phyloP scores from a whole-genome alignment of 2,329 filamentous ascomycete genomes.

The Diaporthe citrichinensis region DNA sequence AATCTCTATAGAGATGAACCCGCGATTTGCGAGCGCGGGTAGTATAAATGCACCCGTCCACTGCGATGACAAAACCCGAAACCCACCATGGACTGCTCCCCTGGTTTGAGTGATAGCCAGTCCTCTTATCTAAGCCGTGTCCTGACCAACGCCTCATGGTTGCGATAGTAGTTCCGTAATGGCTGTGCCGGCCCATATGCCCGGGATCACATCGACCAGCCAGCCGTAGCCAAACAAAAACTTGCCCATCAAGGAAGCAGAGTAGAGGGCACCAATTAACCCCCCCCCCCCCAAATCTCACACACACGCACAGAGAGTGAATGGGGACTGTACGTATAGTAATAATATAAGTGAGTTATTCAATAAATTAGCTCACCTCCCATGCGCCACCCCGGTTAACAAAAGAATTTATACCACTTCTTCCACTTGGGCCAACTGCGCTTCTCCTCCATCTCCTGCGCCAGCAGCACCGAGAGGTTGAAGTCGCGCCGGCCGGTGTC shows the following conservation, averaged over 20 bases:
- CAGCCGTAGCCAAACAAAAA: background rate
- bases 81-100: background rate
- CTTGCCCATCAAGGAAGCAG: background rate
- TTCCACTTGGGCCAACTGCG: constrained; percentile 83
- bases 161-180: background rate
- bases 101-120: background rate
- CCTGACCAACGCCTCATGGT: background rate
- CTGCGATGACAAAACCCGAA: background rate
- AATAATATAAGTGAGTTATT: background rate
- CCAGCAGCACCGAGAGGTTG: constrained; percentile 82
- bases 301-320: background rate
- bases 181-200: background rate
- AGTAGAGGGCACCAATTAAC: too few species aligned
- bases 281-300: too few species aligned
- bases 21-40: background rate
- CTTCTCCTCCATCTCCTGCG: constrained; percentile 84
- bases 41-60: background rate
- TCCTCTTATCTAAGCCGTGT: background rate
- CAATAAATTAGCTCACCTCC: background rate
- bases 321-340: background rate
- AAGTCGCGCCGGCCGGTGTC: constrained; percentile 88
- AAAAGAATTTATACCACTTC: constrained; percentile 80
- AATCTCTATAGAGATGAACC: background rate
- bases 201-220: background rate
- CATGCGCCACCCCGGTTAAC: constrained; percentile 58